Base-by-base conservation (phyloP, 2,329 filamentous ascomycete species). In the Macrophomina phaseolina region DNA sequence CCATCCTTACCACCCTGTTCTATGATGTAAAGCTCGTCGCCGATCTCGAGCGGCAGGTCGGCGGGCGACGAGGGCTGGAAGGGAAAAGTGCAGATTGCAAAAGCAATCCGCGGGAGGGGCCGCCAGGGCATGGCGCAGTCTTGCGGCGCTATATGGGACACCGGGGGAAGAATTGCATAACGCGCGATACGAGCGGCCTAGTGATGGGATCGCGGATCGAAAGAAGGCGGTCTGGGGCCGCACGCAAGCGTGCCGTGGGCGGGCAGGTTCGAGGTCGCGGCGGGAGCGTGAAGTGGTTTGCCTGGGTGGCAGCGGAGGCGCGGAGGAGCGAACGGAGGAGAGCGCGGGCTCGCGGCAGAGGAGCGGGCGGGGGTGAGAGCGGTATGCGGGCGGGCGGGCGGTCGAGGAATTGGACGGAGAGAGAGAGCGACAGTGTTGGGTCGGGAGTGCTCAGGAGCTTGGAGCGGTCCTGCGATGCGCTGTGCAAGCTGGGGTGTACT, bases 21-120 rank as follows among this genome's bases (percentile, higher is more conserved):
- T 76, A 99, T 97, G 71, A 99, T 96, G 82, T 99, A 99, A 70
- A 99, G 85, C 81, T 99, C 95, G 86, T 99, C 95, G 78, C 95
- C 95, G 70, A 99, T 92, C 80, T 99, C 94, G 77, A 99, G 90
- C 9, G 96, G 95, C 23, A 99, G 89, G 80, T 99, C 95, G 78
- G 93, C 92, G 64, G 93, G 89, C 71, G 90, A 90, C 68, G 91
- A 90, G 68, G 95, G 92, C 73, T 91, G 86, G 82, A 99, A 99
- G 45, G 95, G 95, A 79, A 94, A 97, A 72, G 90, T 94, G 84
- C 94, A 95, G 80, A 99, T 92, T 73, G 94, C 96, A 84, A 98
- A 99, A 77, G 94, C 95, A 84, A 99, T 97, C 75, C 93, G 92
- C 80, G 94, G 92, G 80, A 99, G 87, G 76, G 95, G 94, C 87